Evolutionary conservation across 192 early-diverging fungal genomes (phyloP).

Genomic region (Rhizoclosmatium globosum): DNA sequence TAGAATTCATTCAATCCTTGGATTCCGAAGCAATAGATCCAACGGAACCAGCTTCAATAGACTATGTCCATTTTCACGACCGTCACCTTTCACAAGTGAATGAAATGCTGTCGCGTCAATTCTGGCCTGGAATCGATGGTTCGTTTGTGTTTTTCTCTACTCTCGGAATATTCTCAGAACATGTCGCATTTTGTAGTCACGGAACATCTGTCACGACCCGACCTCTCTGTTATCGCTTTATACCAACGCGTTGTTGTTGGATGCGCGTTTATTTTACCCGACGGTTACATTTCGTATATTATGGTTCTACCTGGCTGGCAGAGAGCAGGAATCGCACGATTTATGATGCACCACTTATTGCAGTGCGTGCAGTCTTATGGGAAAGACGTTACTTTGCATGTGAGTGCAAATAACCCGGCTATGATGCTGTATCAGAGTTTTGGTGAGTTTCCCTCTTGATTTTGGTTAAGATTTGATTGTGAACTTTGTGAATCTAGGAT

Average conservation of each 20-base stretch:
- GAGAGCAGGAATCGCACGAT: conserved; percentile 59
- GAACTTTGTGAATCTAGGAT: conserved; percentile 62
- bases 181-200: conserved; percentile 60
- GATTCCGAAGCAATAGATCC: not conserved
- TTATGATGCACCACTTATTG: conserved; percentile 87
- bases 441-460: conserved; percentile 36
- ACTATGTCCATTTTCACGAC: conserved; percentile 80
- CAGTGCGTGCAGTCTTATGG: conserved; percentile 59
- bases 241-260: conserved; percentile 84
- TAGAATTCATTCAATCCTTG: conserved; percentile 3
- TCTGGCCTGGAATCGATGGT: conserved; percentile 93
- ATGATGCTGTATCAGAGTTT: conserved; percentile 59
- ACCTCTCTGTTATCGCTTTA: conserved; percentile 84
- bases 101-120: conserved; percentile 72
- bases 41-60: conserved; percentile 59
- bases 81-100: conserved; percentile 80
- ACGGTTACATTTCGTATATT: conserved; percentile 90
- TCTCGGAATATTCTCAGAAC: not conserved
- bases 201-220: conserved; percentile 82
- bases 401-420: conserved; percentile 89
- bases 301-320: conserved; percentile 88
- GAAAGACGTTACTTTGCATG: conserved; percentile 92
- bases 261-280: conserved; percentile 92
- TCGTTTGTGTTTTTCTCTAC: not conserved
- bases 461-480: not conserved